These are phyloP conservation scores for Daldinia sp. DNA, from an alignment of 2,329 filamentous ascomycete genomes.

Conservation along the genomic window DNA sequence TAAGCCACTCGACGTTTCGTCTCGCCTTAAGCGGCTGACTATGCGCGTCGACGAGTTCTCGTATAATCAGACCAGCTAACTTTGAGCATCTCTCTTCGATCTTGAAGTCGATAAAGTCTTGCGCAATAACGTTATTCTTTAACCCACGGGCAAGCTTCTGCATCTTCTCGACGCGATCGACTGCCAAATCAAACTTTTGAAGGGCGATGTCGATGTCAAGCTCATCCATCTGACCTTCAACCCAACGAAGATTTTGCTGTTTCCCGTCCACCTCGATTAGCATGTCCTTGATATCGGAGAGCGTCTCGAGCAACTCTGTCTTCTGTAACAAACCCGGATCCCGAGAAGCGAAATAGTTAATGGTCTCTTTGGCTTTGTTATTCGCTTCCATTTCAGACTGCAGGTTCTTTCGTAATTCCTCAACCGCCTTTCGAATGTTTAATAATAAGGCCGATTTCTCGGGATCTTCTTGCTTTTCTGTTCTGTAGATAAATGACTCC, in stretches of 20 bases:
- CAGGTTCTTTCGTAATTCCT: slow-evolving; percentile 85
- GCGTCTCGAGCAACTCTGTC: slow-evolving; percentile 78
- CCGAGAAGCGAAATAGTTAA: slow-evolving; percentile 84
- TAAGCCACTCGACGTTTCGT: slow-evolving; percentile 83
- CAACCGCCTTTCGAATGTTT: slow-evolving; percentile 90
- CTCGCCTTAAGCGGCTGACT: slow-evolving; percentile 80
- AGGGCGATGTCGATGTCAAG: slow-evolving; percentile 95
- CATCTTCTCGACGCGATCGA: slow-evolving; percentile 83
- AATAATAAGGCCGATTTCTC: slow-evolving; percentile 85
- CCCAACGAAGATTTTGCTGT: slow-evolving; percentile 94
- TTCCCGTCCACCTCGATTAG: slow-evolving; percentile 96
- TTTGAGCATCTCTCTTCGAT: slow-evolving; percentile 84
- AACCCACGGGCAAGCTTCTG: slow-evolving; percentile 80
- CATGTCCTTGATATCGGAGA: slow-evolving; percentile 84
- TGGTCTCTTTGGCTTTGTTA: slow-evolving; percentile 83
- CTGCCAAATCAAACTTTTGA: slow-evolving; percentile 86
- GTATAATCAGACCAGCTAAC: slow-evolving; percentile 78
- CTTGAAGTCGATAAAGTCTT: slow-evolving; percentile 92
- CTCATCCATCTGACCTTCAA: slow-evolving; percentile 93
- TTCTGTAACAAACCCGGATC: slow-evolving; percentile 81
- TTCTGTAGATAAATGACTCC: slow-evolving; percentile 94
- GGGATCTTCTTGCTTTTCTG: slow-evolving; percentile 78
- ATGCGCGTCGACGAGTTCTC: slow-evolving; percentile 80
- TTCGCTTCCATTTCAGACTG: slow-evolving; percentile 88
- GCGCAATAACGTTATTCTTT: slow-evolving; percentile 85